phyloP scores from a whole-genome alignment of 1,284 basidiomycete species.

The Cryptococcus jaspeensis region DNA sequence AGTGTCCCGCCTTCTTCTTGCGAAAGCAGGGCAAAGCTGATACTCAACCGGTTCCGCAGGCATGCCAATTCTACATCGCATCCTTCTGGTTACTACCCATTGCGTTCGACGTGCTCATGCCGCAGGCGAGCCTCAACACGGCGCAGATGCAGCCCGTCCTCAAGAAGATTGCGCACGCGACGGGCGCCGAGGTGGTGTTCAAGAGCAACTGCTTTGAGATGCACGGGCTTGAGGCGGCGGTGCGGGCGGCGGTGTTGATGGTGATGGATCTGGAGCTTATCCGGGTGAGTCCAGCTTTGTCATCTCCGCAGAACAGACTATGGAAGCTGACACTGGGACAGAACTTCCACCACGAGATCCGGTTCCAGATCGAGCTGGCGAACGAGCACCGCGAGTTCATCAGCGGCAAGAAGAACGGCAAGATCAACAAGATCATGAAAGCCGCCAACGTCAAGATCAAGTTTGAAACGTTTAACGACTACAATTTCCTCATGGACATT shows the following conservation, averaged over 20 bases:
- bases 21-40: constrained; percentile 10
- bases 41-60: constrained; percentile 55
- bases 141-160: constrained; percentile 80
- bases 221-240: constrained; percentile 92
- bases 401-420: constrained; percentile 96
- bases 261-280: constrained; percentile 87
- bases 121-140: constrained; percentile 71
- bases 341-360: constrained; percentile 94
- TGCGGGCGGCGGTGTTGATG: constrained; percentile 79
- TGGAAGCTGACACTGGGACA: constrained; percentile 41
- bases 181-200: constrained; percentile 93
- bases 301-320: not conserved
- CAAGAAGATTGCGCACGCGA: constrained; percentile 79
- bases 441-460: constrained; percentile 95
- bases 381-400: constrained; percentile 99
- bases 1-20: constrained; percentile 47
- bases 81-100: constrained; percentile 94
- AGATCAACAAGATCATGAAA: constrained; percentile 99
- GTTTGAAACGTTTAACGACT: constrained; percentile 96
- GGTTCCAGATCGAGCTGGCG: constrained; percentile 96
- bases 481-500: constrained; percentile 97
- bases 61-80: constrained; percentile 92
- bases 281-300: constrained; percentile 61
- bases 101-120: constrained; percentile 87
- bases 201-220: constrained; percentile 98